Base-by-base conservation (phyloP, 352 stramenopile species). In the Pythium myriotylum region DNA sequence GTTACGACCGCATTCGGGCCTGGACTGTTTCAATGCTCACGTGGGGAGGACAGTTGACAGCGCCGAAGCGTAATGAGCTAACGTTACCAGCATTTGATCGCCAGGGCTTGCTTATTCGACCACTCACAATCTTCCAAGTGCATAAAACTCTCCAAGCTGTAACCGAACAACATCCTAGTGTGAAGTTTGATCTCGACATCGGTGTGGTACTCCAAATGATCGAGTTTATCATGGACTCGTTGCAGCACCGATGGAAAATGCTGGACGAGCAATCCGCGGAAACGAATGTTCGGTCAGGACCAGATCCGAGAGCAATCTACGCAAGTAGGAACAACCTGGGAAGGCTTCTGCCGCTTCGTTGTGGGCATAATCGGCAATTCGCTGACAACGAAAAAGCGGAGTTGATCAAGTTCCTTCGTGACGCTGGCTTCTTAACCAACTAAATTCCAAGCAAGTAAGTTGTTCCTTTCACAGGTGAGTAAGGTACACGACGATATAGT, bases 341-440 rank as follows among this genome's bases (percentile, higher is more conserved):
- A 5, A 76, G 62, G 7, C 67, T 96, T 13, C 65, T 96, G 20
- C 70, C 80, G 13, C 62, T 96, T 12, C 87, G 91, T 47, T 96
- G 87, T 40, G 87, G 86, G 8, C 87, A 96, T 58, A 96, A 96
- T 64, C 88, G 88, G 51, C 91, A 91, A 57, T 94, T 90, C 40
- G 74, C 79, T 35, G 83, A 93, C 20, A 55, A 56, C 3, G 87
- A 95, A 54, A 93, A 94, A 53, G 56, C 79, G 10, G 77, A 77
- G 42, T 67, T 95, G n/a, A 52, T 80, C 26, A 62, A 60, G 5
- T 91, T 92, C 43, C 56, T 92, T 26, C 68, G 59, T 23, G 22
- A 10, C 6, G 46, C 47, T n/a, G 26, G 39, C 17, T 73, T 73
- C 26, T 20, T 73, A 12, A 9, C 26, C 5, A 23, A 24, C 8